Evolutionary conservation across 331 rosid genomes (phyloP).

Genomic region (Pyracantha coccinea): DNA sequence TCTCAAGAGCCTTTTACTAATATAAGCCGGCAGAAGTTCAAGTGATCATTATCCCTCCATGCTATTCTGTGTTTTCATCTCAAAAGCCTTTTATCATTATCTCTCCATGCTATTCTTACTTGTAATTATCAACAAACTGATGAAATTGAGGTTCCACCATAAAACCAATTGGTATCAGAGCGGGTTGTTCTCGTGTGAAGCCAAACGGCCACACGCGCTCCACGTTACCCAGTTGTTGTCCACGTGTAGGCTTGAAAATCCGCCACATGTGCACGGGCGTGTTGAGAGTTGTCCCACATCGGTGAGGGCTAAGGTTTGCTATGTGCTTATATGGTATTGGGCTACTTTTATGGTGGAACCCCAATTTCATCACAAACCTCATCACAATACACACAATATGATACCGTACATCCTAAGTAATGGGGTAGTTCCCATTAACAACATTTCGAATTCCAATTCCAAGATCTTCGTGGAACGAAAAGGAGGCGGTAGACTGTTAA

Average conservation of each 20-base stretch:
- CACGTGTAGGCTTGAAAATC: too few relatives aligned
- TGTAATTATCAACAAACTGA: not conserved
- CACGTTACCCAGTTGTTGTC: too few relatives aligned
- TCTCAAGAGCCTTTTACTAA: not conserved
- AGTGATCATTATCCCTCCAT: not conserved
- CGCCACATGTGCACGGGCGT: too few relatives aligned
- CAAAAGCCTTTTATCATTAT: not conserved
- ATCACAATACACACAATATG: not conserved
- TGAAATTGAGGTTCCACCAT: too few relatives aligned
- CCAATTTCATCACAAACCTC: too few relatives aligned
- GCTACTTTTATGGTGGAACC: too few relatives aligned
- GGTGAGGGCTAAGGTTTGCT: too few relatives aligned
- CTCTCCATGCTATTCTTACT: not conserved
- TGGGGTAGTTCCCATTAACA: not conserved
- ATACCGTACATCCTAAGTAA: not conserved
- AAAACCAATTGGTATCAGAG: too few relatives aligned
- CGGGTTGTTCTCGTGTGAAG: too few relatives aligned
- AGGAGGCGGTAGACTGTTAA: not conserved
- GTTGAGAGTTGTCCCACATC: too few relatives aligned
- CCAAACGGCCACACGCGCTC: too few relatives aligned
- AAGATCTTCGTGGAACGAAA: not conserved
- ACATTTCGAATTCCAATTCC: not conserved
- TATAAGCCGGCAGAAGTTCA: not conserved
- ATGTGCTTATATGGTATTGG: too few relatives aligned
- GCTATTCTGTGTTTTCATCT: not conserved